Evolutionary conservation across 306 rosid genomes (phyloP).

Genomic region (Cyamopsis tetragonoloba): DNA sequence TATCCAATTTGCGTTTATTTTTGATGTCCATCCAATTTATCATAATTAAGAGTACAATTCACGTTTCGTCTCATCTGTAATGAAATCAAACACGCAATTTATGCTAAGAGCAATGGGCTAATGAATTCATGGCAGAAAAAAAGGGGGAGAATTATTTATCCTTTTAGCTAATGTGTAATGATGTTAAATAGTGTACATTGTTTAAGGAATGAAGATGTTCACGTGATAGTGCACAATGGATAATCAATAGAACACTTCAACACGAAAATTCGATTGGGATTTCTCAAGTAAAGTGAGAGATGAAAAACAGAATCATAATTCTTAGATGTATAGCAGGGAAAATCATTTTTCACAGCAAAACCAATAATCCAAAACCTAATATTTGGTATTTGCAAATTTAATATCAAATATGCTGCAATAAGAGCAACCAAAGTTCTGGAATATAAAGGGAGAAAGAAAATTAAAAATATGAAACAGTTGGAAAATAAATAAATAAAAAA

Average conservation of each 20-base stretch:
- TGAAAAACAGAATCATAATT: slow-evolving; percentile 4
- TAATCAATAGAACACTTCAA: not conserved
- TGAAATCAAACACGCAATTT: too few relatives aligned
- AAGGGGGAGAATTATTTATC: not conserved
- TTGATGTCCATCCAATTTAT: too few relatives aligned
- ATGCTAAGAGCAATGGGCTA: not conserved
- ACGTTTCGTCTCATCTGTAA: too few relatives aligned
- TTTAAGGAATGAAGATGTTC: not conserved
- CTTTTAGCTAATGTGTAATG: not conserved
- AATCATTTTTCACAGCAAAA: slow-evolving; percentile 8
- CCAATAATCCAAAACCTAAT: slow-evolving; percentile 12
- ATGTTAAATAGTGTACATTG: not conserved
- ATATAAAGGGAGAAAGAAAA: not conserved
- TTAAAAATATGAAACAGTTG: not conserved
- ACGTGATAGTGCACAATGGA: not conserved
- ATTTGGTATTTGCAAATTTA: slow-evolving; percentile 4
- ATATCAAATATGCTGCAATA: not conserved
- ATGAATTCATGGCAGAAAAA: not conserved
- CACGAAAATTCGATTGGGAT: not conserved
- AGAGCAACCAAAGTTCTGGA: slow-evolving; percentile 3
- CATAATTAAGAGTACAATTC: too few relatives aligned
- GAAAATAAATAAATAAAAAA: not conserved
- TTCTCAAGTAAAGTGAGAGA: not conserved
- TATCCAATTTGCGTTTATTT: too few relatives aligned
- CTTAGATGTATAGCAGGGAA: not conserved